A percentile compares a stretch with the other conserved stretches of the same genome.
Conservation (phyloP, 768 basidiomycete species). For the Pisolithus tinctorius region DNA sequence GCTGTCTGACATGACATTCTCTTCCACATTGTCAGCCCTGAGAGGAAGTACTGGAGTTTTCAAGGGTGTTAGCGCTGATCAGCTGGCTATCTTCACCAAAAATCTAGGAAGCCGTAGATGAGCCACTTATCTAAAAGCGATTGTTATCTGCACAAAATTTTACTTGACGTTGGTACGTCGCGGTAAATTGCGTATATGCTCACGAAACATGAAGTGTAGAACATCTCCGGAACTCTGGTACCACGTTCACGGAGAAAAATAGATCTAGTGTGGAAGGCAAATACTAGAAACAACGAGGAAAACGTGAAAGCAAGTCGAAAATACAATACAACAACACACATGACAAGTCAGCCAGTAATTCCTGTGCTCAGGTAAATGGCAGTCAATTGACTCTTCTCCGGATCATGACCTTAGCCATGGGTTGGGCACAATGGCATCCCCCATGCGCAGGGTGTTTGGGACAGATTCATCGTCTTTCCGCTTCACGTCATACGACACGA, state of each 20-base stretch:
- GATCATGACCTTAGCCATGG: too few species aligned
- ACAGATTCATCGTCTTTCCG: neutral
- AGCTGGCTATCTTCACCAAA: constrained; percentile 77
- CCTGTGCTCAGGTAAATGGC: too few species aligned
- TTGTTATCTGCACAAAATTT: constrained; percentile 76
- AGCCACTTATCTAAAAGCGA: constrained; percentile 89
- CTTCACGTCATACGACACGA: constrained; percentile 14
- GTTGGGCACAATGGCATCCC: constrained; percentile 1
- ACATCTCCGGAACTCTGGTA: too few species aligned
- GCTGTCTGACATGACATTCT: constrained; percentile 36
- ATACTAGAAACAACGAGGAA: too few species aligned
- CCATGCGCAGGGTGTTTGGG: constrained; percentile 1
- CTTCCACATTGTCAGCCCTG: constrained; percentile 75
- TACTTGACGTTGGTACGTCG: constrained; percentile 17
- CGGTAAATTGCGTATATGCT: too few species aligned
- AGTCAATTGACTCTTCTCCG: too few species aligned
- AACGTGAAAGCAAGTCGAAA: too few species aligned
- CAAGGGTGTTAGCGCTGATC: constrained; percentile 59
- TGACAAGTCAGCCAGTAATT: too few species aligned
- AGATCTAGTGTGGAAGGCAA: too few species aligned
- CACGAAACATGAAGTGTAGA: too few species aligned
- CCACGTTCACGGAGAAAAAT: too few species aligned
- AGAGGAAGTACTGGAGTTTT: constrained; percentile 96
- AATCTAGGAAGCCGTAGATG: constrained; percentile 95
- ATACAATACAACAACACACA: too few species aligned